A percentile compares a stretch with the other conserved stretches of the same genome.
Evolutionary conservation across 495 filamentous ascomycete genomes (phyloP).

Genomic region (Penicillium manginii): DNA sequence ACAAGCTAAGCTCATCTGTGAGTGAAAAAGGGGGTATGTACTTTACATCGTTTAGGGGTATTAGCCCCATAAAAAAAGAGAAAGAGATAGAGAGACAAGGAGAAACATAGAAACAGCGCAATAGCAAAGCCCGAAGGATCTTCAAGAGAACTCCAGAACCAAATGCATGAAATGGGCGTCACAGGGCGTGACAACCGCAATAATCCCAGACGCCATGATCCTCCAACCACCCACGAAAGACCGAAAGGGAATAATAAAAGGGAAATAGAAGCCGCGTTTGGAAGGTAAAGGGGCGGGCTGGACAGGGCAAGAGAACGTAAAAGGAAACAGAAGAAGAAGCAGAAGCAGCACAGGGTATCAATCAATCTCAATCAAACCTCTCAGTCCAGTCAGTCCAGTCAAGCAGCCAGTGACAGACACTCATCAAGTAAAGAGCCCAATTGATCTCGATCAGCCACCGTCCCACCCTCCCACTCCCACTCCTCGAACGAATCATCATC

Average conservation of each 20-base stretch:
- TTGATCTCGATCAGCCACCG: slow-evolving; percentile 59
- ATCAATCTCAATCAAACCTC: slow-evolving; percentile 18
- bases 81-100: background rate
- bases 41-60: slow-evolving; percentile 24
- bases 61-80: background rate
- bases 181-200: slow-evolving; percentile 12
- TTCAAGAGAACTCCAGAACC: slow-evolving; percentile 30
- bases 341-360: slow-evolving; percentile 14
- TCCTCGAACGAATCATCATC: slow-evolving; percentile 51
- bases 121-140: slow-evolving; percentile 18
- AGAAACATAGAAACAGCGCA: slow-evolving; percentile 7
- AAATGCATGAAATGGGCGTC: slow-evolving; percentile 28
- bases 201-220: slow-evolving; percentile 33
- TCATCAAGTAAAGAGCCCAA: slow-evolving; percentile 73
- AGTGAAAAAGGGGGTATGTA: slow-evolving; percentile 14
- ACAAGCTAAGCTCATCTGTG: too few species aligned
- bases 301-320: background rate
- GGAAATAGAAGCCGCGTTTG: background rate
- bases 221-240: slow-evolving; percentile 22
- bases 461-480: slow-evolving; percentile 74
- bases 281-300: too few species aligned
- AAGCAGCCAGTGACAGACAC: slow-evolving; percentile 54
- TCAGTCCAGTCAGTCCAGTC: too few species aligned
- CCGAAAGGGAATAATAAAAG: slow-evolving; percentile 9
- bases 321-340: slow-evolving; percentile 9